A percentile compares a stretch with the other conserved stretches of the same genome.
These are phyloP conservation scores for Colletotrichum tofieldiae DNA, from an alignment of 2,329 filamentous ascomycete species.

Conservation along the genomic window DNA sequence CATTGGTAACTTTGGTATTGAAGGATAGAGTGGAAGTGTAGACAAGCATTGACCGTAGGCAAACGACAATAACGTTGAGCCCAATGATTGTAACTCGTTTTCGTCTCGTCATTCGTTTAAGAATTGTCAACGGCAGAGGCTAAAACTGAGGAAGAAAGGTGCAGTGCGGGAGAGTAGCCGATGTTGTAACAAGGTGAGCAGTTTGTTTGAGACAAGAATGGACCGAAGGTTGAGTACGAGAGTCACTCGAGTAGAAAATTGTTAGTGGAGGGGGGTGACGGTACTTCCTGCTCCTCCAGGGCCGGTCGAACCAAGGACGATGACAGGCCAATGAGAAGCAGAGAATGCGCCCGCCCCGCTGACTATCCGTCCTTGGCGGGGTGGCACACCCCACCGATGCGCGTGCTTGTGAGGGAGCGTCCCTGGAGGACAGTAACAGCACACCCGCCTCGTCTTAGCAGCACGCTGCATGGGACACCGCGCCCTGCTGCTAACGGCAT, in stretches of 20 bases:
- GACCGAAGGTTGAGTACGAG: conserved; percentile 10
- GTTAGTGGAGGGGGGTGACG: conserved; percentile 16
- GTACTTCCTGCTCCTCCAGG: conserved; percentile 19
- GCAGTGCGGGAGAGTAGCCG: not conserved
- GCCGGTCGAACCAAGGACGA: not conserved
- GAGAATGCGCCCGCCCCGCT: not conserved
- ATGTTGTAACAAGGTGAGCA: conserved; percentile 30
- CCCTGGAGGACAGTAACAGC: conserved; percentile 21
- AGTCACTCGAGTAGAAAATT: conserved; percentile 29
- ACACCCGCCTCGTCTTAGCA: conserved; percentile 15
- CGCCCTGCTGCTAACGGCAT: conserved; percentile 14
- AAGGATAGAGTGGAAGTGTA: no score
- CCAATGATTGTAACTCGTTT: conserved; percentile 1
- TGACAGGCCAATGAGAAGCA: conserved; percentile 10
- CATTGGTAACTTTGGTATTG: not conserved
- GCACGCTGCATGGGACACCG: not conserved
- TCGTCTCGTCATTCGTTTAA: conserved; percentile 30
- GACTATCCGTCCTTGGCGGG: conserved; percentile 31
- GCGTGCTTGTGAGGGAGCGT: conserved; percentile 13
- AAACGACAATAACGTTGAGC: conserved; percentile 4
- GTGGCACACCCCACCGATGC: conserved; percentile 33
- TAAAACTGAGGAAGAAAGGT: not conserved
- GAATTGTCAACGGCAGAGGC: not conserved
- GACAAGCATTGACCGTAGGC: not conserved
- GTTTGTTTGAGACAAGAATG: conserved; percentile 32